Conservation (phyloP, 805 yeast genomes). For the Alloascoidea hylecoeti region DNA sequence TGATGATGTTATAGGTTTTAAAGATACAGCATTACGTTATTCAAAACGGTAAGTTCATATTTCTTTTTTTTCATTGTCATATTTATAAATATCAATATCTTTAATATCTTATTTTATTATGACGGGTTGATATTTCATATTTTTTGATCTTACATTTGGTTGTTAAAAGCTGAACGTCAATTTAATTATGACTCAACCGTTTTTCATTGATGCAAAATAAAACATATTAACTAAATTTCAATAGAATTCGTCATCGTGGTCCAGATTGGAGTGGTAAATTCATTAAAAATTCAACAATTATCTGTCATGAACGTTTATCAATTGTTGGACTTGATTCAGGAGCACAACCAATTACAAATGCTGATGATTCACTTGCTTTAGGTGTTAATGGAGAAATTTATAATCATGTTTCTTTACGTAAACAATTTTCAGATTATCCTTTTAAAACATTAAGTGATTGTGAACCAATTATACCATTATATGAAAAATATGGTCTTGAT, state of each 20-base stretch:
- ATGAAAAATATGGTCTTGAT: constrained; percentile 73
- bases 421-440: constrained; percentile 53
- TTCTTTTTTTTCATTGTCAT: too few relatives aligned
- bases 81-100: not conserved
- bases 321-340: constrained; percentile 96
- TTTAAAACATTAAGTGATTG: constrained; percentile 89
- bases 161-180: too few relatives aligned
- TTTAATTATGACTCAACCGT: too few relatives aligned
- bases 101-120: not conserved
- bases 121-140: not conserved
- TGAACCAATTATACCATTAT: constrained; percentile 93
- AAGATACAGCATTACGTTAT: constrained; percentile 77
- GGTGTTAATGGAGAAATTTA: constrained; percentile 97
- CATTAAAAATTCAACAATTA: constrained; percentile 62
- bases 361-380: constrained; percentile 57
- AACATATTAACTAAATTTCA: too few relatives aligned
- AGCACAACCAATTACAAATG: constrained; percentile 89
- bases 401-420: constrained; percentile 87
- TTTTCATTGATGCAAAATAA: too few relatives aligned
- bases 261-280: constrained; percentile 98
- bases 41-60: constrained; percentile 33
- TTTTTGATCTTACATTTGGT: constrained; percentile 1
- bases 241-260: constrained; percentile 91
- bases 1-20: constrained; percentile 66
- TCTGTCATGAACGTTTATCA: constrained; percentile 93